phyloP scores from a whole-genome alignment of 345 rosid species.

The Euphorbia peplus region DNA sequence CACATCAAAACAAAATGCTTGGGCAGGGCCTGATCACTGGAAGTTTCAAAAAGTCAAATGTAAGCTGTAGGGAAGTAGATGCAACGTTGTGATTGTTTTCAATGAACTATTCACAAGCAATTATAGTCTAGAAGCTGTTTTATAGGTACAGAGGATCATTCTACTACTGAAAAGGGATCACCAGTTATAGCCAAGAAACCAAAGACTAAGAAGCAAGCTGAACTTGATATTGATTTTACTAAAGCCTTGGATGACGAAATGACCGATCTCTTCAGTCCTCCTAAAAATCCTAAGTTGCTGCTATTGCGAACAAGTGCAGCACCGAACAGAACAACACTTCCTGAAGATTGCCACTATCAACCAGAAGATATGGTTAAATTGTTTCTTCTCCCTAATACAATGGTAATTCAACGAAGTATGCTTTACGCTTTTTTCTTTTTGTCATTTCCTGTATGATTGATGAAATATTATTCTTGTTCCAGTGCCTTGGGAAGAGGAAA shows the following conservation, averaged over 20 bases:
- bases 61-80: constrained; percentile 24
- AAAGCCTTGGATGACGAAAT: constrained; percentile 69
- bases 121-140: constrained; percentile 15
- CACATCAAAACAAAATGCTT: constrained; percentile 68
- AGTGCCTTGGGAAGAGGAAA: constrained; percentile 81
- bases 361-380: constrained; percentile 87
- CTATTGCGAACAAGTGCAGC: constrained; percentile 69
- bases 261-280: constrained; percentile 65
- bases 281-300: constrained; percentile 72
- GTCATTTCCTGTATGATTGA: constrained; percentile 18
- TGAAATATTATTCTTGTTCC: constrained; percentile 34
- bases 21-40: constrained; percentile 99
- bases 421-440: constrained; percentile 4
- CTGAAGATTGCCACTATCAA: constrained; percentile 98
- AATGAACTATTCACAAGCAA: not conserved
- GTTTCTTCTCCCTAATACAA: constrained; percentile 72
- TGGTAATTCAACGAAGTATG: constrained; percentile 46
- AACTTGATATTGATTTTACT: constrained; percentile 67
- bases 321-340: constrained; percentile 60
- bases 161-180: constrained; percentile 43
- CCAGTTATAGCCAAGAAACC: constrained; percentile 51
- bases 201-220: constrained; percentile 59
- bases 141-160: constrained; percentile 47
- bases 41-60: constrained; percentile 78
- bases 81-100: constrained; percentile 6